phyloP scores from a whole-genome alignment of 1,284 basidiomycete species.

The Ceratobasidium theobromae region DNA sequence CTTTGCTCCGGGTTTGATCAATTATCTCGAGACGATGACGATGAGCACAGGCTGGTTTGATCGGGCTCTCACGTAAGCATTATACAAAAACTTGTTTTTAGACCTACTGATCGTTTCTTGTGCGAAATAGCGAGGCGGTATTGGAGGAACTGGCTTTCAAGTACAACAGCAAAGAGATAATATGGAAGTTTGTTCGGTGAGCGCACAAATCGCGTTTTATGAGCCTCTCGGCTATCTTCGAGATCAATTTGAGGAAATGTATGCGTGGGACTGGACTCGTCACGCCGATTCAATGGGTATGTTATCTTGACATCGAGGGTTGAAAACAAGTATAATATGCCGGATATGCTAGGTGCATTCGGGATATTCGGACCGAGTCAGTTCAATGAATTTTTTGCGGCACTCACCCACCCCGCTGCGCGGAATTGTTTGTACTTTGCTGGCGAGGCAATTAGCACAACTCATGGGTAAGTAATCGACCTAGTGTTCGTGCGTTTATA shows the following conservation, averaged over 20 bases:
- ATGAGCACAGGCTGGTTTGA: conserved; percentile 7
- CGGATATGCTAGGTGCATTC: not conserved
- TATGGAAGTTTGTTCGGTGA: not conserved
- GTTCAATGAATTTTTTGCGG: not conserved
- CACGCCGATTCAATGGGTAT: not conserved
- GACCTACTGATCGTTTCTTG: not conserved
- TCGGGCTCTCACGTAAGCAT: conserved; percentile 2
- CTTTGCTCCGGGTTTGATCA: not conserved
- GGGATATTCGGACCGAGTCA: conserved; percentile 7
- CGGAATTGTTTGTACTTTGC: not conserved
- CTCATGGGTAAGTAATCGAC: not conserved
- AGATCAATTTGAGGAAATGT: conserved; percentile 1
- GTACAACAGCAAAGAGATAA: not conserved
- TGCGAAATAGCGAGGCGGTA: not conserved
- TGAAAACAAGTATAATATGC: not conserved
- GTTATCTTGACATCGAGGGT: not conserved
- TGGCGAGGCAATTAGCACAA: conserved; percentile 5
- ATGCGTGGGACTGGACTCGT: conserved; percentile 10
- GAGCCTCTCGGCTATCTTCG: not conserved
- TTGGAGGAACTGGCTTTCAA: not conserved
- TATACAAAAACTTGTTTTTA: not conserved
- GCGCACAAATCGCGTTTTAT: too few relatives aligned
- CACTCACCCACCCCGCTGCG: not conserved
- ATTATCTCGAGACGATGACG: conserved; percentile 1
- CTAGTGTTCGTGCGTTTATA: not conserved